Percentiles rank a stretch among this genome's conserved stretches.
Evolutionary conservation across 2,329 filamentous ascomycete genomes (phyloP).

Genomic region (Exophiala phaeomuriformis): DNA sequence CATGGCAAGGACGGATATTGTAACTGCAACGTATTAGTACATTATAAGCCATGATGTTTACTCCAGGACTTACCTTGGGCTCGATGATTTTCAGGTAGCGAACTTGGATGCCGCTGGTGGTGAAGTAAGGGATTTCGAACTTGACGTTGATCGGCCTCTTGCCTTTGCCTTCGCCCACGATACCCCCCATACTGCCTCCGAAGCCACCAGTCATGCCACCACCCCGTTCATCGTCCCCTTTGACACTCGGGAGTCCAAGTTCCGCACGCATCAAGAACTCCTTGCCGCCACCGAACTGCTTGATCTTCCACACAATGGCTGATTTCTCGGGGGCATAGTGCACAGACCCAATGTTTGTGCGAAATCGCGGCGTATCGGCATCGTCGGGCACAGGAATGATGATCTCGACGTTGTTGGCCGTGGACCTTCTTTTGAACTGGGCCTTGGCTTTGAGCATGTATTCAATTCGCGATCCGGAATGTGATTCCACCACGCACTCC

Average conservation of each 20-base stretch:
- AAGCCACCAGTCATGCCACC: constrained; percentile 98
- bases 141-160: constrained; percentile 98
- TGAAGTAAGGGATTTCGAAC: constrained; percentile 99
- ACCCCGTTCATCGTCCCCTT: constrained; percentile 89
- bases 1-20: constrained; percentile 97
- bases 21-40: constrained; percentile 49
- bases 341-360: constrained; percentile 93
- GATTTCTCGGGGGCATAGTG: constrained; percentile 97
- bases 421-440: constrained; percentile 95
- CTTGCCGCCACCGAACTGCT: constrained; percentile 97
- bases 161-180: constrained; percentile 69
- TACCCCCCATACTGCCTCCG: constrained; percentile 91
- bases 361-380: constrained; percentile 89
- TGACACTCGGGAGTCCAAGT: constrained; percentile 84
- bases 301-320: constrained; percentile 99
- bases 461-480: constrained; percentile 90
- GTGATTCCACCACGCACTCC: constrained; percentile 92
- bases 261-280: constrained; percentile 98
- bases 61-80: constrained; percentile 67
- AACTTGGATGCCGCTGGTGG: constrained; percentile 97
- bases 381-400: constrained; percentile 95
- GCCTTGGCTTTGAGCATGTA: constrained; percentile 98
- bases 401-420: constrained; percentile 98
- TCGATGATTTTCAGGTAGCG: constrained; percentile 98
- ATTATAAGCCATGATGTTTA: background rate